Percentiles rank a stretch among this genome's conserved stretches.
Evolutionary conservation across 768 basidiomycete genomes (phyloP).

Genomic region (Podaxis rugospora): DNA sequence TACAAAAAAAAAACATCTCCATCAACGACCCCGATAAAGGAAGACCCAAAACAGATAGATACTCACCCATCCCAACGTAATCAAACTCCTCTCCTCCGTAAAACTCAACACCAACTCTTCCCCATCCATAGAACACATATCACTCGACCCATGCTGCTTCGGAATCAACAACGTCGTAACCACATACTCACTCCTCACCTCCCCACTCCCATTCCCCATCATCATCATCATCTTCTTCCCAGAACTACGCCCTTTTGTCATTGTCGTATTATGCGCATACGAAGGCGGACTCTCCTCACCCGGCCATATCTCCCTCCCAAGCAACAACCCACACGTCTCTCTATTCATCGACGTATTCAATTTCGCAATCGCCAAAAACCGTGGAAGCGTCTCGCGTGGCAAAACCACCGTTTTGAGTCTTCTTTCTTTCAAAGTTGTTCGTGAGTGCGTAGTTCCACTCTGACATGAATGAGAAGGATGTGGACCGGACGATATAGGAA

Average conservation of each 20-base stretch:
- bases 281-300: not conserved
- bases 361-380: constrained; percentile 74
- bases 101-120: constrained; percentile 86
- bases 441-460: constrained; percentile 13
- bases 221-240: not conserved
- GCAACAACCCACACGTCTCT: constrained; percentile 84
- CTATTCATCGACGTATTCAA: constrained; percentile 73
- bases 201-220: not conserved
- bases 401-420: constrained; percentile 59
- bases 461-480: constrained; percentile 7
- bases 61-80: constrained; percentile 89
- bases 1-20: constrained; percentile 20
- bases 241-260: not conserved
- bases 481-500: not conserved
- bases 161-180: constrained; percentile 86
- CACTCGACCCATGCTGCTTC: constrained; percentile 82
- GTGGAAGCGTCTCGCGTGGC: constrained; percentile 67
- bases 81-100: constrained; percentile 73
- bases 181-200: constrained; percentile 46
- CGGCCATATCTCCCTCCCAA: constrained; percentile 47
- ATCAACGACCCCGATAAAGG: not conserved
- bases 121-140: constrained; percentile 91
- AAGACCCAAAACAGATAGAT: constrained; percentile 13
- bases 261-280: not conserved
- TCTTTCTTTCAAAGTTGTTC: not conserved